Evolutionary conservation across 495 filamentous ascomycete species (phyloP).

Genomic region (Daldinia concentrica): DNA sequence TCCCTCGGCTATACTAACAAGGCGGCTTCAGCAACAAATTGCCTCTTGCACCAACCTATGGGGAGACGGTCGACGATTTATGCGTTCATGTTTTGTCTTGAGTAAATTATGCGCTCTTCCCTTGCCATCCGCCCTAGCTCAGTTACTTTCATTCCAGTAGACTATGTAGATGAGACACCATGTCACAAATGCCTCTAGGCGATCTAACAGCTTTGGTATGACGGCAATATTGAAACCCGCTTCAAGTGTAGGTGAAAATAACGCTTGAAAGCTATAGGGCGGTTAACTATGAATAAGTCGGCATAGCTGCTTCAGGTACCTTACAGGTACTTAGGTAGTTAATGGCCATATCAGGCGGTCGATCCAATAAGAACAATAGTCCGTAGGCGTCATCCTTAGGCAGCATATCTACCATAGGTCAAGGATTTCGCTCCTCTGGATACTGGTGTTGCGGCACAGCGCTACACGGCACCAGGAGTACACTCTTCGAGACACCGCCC

Average conservation of each 20-base stretch:
- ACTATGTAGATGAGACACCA: neutral
- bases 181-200: no score
- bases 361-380: neutral
- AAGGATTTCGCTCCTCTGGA: neutral
- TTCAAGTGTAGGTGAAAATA: neutral
- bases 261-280: neutral
- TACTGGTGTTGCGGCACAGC: neutral
- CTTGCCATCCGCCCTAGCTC: neutral
- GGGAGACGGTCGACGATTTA: constrained; percentile 3
- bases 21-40: constrained; percentile 11
- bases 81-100: neutral
- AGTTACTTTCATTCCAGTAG: neutral
- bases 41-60: constrained; percentile 19
- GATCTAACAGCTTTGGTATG: neutral
- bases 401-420: neutral
- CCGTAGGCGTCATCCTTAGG: neutral
- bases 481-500: neutral
- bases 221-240: neutral
- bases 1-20: neutral
- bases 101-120: constrained; percentile 1
- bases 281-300: neutral
- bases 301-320: neutral
- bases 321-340: no score
- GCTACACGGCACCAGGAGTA: neutral
- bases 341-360: neutral